phyloP scores from a whole-genome alignment of 345 rosid species.

The Xanthoceras sorbifolium region DNA sequence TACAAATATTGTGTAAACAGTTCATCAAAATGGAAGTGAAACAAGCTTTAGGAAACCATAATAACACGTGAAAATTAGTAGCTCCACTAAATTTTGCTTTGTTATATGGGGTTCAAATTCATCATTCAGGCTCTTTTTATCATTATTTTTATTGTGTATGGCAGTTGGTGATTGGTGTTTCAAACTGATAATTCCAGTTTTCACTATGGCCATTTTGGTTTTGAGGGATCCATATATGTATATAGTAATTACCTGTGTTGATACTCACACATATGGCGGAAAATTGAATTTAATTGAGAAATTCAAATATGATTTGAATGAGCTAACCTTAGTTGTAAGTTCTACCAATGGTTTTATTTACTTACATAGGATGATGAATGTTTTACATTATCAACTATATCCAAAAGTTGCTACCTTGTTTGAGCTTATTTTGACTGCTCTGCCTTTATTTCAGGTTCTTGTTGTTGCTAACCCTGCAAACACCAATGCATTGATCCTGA shows the following conservation, averaged over 20 bases:
- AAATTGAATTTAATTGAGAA: neutral
- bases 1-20: neutral
- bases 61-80: neutral
- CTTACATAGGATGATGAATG: neutral
- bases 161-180: no score
- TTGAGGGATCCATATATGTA: no score
- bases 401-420: neutral
- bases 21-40: neutral
- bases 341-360: neutral
- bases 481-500: conserved; percentile 95
- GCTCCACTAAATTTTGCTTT: neutral
- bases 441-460: conserved; percentile 61
- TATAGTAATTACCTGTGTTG: neutral
- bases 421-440: neutral
- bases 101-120: neutral
- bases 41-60: neutral
- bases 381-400: neutral
- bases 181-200: no score
- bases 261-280: neutral
- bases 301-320: neutral
- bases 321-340: neutral
- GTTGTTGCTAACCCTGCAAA: conserved; percentile 99
- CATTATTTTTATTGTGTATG: no score
- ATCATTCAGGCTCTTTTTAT: neutral
- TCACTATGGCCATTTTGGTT: no score